Evolutionary conservation across 2,329 filamentous ascomycete species (phyloP).

Genomic region (Taxawa tesnikishii): DNA sequence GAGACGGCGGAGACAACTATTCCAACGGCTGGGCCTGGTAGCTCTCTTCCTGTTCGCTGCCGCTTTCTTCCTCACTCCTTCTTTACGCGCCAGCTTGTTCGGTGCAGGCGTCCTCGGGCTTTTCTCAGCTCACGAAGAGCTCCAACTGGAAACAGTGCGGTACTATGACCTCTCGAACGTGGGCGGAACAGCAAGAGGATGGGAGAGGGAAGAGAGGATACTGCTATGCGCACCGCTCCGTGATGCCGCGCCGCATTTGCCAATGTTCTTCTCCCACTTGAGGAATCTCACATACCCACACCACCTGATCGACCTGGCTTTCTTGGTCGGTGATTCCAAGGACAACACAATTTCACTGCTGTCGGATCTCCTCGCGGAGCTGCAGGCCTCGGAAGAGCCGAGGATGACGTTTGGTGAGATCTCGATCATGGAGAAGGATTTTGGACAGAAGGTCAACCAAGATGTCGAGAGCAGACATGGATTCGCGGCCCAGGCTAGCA

Average conservation of each 20-base stretch:
- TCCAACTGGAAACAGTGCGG: slow-evolving; percentile 84
- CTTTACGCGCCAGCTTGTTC: slow-evolving; percentile 53
- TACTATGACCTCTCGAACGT: slow-evolving; percentile 94
- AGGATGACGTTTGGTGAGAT: slow-evolving; percentile 87
- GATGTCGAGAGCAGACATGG: slow-evolving; percentile 96
- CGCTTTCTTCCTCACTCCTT: slow-evolving; percentile 63
- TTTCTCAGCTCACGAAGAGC: slow-evolving; percentile 46
- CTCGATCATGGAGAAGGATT: slow-evolving; percentile 96
- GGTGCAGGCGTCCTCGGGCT: slow-evolving; percentile 56
- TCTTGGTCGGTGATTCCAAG: slow-evolving; percentile 94
- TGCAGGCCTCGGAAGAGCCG: slow-evolving; percentile 70
- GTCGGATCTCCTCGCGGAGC: slow-evolving; percentile 58
- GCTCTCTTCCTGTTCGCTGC: slow-evolving; percentile 46
- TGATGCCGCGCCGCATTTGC: slow-evolving; percentile 81
- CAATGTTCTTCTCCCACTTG: slow-evolving; percentile 98
- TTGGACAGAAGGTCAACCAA: slow-evolving; percentile 94
- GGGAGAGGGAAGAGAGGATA: slow-evolving; percentile 93
- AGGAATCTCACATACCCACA: slow-evolving; percentile 96
- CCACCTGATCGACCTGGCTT: slow-evolving; percentile 89
- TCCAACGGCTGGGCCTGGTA: slow-evolving; percentile 53
- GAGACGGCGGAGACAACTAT: slow-evolving; percentile 59
- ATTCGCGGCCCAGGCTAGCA: slow-evolving; percentile 86
- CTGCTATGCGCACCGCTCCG: slow-evolving; percentile 86
- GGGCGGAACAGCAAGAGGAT: slow-evolving; percentile 80
- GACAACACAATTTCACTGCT: slow-evolving; percentile 74